Base-by-base conservation (phyloP, 192 early-diverging fungal species). In the Mycoemilia scoparia region DNA sequence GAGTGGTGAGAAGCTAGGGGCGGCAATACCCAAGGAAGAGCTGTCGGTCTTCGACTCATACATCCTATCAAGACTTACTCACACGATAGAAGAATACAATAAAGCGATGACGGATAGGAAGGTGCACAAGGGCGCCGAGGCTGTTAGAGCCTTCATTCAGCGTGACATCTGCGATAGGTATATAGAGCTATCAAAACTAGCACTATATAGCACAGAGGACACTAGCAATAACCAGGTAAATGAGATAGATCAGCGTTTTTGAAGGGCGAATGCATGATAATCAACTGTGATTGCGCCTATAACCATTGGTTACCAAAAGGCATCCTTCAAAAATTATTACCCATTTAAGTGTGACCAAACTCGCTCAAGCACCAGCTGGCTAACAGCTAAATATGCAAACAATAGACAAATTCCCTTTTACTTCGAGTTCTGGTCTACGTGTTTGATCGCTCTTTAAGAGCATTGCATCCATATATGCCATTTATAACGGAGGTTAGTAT, bases 381-480 rank as follows among this genome's bases (percentile, higher is more conserved):
- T n/a, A n/a, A n/a, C n/a, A n/a, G n/a, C n/a, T n/a, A n/a, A n/a
- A n/a, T n/a, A n/a, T n/a, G n/a, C n/a, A n/a, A n/a, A n/a, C n/a
- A n/a, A n/a, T n/a, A n/a, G n/a, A n/a, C n/a, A n/a, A n/a, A n/a
- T n/a, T n/a, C n/a, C n/a, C n/a, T n/a, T n/a, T n/a, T n/a, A n/a
- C n/a, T n/a, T n/a, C n/a, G n/a, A n/a, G n/a, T n/a, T n/a, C 49
- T 9, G 40, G 52, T 3, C 39, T 22, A 15, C 37, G 39, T 34
- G 32, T 7, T 10, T 16, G 22, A 20, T 79, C 79, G 0, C n/a
- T n/a, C n/a, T n/a, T 48, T 96, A 32, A 70, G 80, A 16, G 60
- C 87, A 16, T 58, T 89, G 34, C 92, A 96, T 52, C 92, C 92
- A 14, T 87, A 93, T 49, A 96, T 96, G 92, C 92, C 92, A 10